Percentiles rank a stretch among this genome's conserved stretches.
Evolutionary conservation across 805 yeast species (phyloP).

Genomic region (Myxozyma kluyveri): DNA sequence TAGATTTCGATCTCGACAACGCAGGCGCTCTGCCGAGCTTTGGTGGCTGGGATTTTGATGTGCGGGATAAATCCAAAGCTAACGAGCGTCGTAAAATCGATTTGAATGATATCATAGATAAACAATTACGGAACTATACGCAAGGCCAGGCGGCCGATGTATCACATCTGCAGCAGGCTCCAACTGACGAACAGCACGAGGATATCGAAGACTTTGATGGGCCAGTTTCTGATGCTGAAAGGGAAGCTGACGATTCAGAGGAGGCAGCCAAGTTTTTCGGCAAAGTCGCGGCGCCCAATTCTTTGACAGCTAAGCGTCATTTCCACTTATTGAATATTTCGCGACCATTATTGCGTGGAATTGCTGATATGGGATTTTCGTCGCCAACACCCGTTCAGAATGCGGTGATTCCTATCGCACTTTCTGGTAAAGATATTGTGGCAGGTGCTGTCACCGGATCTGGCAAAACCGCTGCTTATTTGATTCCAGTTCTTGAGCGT

Average conservation of each 20-base stretch:
- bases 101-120: conserved; percentile 78
- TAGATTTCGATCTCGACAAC: conserved; percentile 66
- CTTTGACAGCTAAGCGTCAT: conserved; percentile 52
- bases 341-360: conserved; percentile 83
- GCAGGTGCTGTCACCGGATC: conserved; percentile 99
- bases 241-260: conserved; percentile 68
- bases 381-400: conserved; percentile 93
- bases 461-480: conserved; percentile 98
- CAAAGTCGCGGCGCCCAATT: conserved; percentile 51
- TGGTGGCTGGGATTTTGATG: conserved; percentile 83
- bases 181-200: conserved; percentile 38
- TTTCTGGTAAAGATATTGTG: conserved; percentile 91
- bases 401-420: conserved; percentile 88
- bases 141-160: no score
- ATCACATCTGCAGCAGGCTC: conserved; percentile 38
- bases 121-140: conserved; percentile 76
- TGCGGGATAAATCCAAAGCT: conserved; percentile 41
- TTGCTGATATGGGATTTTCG: conserved; percentile 75
- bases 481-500: conserved; percentile 94
- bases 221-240: conserved; percentile 38
- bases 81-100: conserved; percentile 61
- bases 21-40: conserved; percentile 46
- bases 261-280: conserved; percentile 80
- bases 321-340: conserved; percentile 80
- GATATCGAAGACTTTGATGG: conserved; percentile 40